These are phyloP conservation scores for Termitomyces sp. DNA, from an alignment of 768 basidiomycete species.

Conservation along the genomic window DNA sequence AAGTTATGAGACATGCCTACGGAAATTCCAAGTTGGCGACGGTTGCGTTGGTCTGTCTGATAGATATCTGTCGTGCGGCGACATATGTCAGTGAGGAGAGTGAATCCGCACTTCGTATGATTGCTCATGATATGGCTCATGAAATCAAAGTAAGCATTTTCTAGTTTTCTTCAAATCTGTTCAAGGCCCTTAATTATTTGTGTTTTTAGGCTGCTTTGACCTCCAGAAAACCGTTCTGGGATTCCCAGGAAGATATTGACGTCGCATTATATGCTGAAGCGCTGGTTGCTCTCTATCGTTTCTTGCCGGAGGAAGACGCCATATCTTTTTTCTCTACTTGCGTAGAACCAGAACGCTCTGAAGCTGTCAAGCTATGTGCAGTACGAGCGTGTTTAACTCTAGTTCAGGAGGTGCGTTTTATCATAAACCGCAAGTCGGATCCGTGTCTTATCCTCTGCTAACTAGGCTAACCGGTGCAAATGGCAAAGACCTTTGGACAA, in stretches of 20 bases:
- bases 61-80: slow-evolving; percentile 77
- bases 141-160: slow-evolving; percentile 63
- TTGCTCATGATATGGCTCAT: slow-evolving; percentile 70
- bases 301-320: slow-evolving; percentile 57
- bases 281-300: slow-evolving; percentile 67
- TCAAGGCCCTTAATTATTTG: not conserved
- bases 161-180: not conserved
- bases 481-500: slow-evolving; percentile 52
- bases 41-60: slow-evolving; percentile 61
- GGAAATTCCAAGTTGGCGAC: slow-evolving; percentile 56
- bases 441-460: not conserved
- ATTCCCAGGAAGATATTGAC: slow-evolving; percentile 64
- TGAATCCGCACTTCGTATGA: slow-evolving; percentile 56
- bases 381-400: slow-evolving; percentile 70
- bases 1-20: slow-evolving; percentile 52
- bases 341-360: slow-evolving; percentile 71
- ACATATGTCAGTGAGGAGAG: slow-evolving; percentile 40
- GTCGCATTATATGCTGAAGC: slow-evolving; percentile 73
- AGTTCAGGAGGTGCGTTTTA: slow-evolving; percentile 49
- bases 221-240: slow-evolving; percentile 62
- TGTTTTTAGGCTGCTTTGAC: slow-evolving; percentile 23
- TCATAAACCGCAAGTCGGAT: not conserved
- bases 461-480: slow-evolving; percentile 39
- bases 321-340: slow-evolving; percentile 56
- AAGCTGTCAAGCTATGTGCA: slow-evolving; percentile 74